Base-by-base conservation (phyloP, 75 land plant genomes). In the Adiantum capillusveneris region DNA sequence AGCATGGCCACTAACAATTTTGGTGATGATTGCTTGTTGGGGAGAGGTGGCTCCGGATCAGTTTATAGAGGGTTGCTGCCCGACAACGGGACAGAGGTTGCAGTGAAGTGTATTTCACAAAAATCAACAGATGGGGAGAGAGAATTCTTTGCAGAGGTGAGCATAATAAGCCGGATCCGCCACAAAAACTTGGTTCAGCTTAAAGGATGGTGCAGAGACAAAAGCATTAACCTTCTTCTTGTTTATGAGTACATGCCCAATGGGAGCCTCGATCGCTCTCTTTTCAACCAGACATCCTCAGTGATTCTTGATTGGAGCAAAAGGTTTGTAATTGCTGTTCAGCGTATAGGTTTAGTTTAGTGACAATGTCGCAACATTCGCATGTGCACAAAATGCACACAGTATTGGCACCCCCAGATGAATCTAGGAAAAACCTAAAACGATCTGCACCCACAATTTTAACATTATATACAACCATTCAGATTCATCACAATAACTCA, bases 161-260 rank as follows among this genome's bases (percentile, higher is more conserved):
- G 22, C 7, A 62, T 43, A 1, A 66, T 66, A 18, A 52, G 67
- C 1, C 24, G 50, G 21, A 31, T 66, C 2, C 45, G 66, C 24
- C 69, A 66, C 52, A 53, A 50, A 13, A 59, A 59, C 13, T 44
- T 66, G 2, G 53, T 66, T 43, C 31, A 16, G 67, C 69, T 66
- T 1, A 20, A 24, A 18, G 69, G 65, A 12, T 66, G 48, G 66
- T 66, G 69, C 51, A 30, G 30, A 11, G 13, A 48, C 6, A 25
- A 24, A 1, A 50, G 16, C 31, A n/a, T n/a, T n/a, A 45, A 66
- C 31, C 27, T 61, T 6, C 37, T 66, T 1, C 67, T 66, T 13
- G 65, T 66, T 1, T 66, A 66, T 36, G 69, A 59, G 1, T 46
- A 25, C 31, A 11, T 66, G 67, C 49, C 67, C 0, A 66, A 66